Evolutionary conservation across 257 asterid genomes (phyloP), one percentile per base, ranked within the genome.

Genomic region (Solanum infundibuliforme): DNA sequence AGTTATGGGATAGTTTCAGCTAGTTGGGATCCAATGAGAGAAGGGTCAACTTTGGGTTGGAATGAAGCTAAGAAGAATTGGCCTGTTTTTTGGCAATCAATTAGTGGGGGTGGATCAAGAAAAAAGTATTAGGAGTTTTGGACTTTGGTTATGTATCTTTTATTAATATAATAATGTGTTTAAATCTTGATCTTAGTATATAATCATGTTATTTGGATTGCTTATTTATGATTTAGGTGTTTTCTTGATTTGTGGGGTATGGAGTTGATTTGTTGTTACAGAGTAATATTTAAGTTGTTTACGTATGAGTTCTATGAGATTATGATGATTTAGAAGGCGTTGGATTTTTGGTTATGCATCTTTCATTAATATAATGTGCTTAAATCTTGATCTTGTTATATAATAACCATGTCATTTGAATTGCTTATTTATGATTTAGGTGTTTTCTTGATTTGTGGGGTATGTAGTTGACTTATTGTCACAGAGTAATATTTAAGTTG

Each of bases 21-120:
- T 23, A 97, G 99, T 91, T 97, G 99, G 99, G 99, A 97, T 91
- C 99, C 99, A 0, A 12, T 92, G 91, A 93, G 99, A 90, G 98
- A 97, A 90, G 98, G 99, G 1, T 95, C 99, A 4, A 55, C 94
- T 5, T 86, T 94, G 94, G 99, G 98, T 16, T 97, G 99, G 98
- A 95, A 89, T 89, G 99, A 97, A 90, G 99, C 99, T 87, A 85
- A 88, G 93, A 94, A 89, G 95, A 97, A 97, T 90, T 95, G 98
- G 98, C 99, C 99, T 84, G 99, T 95, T 87, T 95, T 97, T 92
- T 95, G 98, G 99, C 92, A 93, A 18, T 95, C 98, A 4, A 68
- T 97, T 60, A 83, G 95, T 91, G 94, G 93, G 7, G 83, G 83
- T 73, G 97, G 82, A 65, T 92, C 98, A 55, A 92, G 89, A 38